Percentiles rank a stretch among this genome's conserved stretches.
These are phyloP conservation scores for Pseudogymnoascus sp. DNA, from an alignment of 2,329 filamentous ascomycete species.

Conservation along the genomic window DNA sequence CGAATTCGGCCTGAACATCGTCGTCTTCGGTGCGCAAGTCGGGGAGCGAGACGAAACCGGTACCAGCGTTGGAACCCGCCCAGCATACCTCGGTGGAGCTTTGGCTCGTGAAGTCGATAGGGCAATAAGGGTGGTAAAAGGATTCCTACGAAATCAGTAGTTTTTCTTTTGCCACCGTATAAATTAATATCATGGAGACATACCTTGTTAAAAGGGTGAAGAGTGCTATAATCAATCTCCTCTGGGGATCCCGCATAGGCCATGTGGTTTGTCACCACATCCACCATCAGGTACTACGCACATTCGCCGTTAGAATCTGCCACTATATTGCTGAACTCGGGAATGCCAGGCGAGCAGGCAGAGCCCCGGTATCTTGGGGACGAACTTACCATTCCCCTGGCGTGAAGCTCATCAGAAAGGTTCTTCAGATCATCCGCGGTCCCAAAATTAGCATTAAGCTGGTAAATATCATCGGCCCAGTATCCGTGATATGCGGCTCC, in stretches of 20 bases:
- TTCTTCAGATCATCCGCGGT: constrained; percentile 48
- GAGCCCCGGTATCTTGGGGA: background rate
- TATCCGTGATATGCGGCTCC: constrained; percentile 36
- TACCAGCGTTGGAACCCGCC: constrained; percentile 36
- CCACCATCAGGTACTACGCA: constrained; percentile 48
- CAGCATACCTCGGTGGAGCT: constrained; percentile 35
- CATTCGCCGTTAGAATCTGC: background rate
- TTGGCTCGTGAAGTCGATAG: constrained; percentile 46
- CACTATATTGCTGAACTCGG: background rate
- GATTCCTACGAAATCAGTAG: constrained; percentile 32
- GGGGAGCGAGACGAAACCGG: constrained; percentile 32
- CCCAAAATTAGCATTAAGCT: constrained; percentile 50
- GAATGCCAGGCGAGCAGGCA: background rate
- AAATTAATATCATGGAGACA: background rate
- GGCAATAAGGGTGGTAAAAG: constrained; percentile 51
- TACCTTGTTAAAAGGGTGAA: constrained; percentile 44
- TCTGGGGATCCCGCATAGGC: constrained; percentile 39
- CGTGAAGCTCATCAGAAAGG: constrained; percentile 46
- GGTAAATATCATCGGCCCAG: constrained; percentile 36
- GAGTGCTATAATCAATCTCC: constrained; percentile 43
- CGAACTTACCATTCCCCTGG: constrained; percentile 39
- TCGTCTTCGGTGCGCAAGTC: constrained; percentile 38
- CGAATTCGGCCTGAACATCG: constrained; percentile 30
- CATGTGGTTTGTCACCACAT: constrained; percentile 50
- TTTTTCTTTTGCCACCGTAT: background rate